phyloP scores from a whole-genome alignment of 768 basidiomycete species.

The Amanita inopinata region DNA sequence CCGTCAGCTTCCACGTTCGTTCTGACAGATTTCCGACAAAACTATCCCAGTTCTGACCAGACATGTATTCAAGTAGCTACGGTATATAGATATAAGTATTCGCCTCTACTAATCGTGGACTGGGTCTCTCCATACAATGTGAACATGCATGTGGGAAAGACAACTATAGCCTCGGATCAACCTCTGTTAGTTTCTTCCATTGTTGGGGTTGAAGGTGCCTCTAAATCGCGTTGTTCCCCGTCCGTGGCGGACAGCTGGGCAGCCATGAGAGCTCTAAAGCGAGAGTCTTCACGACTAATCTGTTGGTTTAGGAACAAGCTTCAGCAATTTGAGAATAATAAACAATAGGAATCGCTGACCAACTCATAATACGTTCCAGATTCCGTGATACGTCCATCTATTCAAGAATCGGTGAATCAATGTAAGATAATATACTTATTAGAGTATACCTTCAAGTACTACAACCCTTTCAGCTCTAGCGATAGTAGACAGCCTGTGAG shows the following conservation, averaged over 20 bases:
- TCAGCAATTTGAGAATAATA: neutral
- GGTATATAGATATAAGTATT: neutral
- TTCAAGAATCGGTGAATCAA: neutral
- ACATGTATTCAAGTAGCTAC: neutral
- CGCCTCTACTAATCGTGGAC: no score
- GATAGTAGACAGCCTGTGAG: constrained; percentile 84
- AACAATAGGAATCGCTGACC: constrained; percentile 28
- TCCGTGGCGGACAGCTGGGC: constrained; percentile 62
- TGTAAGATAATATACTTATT: neutral
- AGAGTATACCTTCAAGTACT: constrained; percentile 67
- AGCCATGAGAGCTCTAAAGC: constrained; percentile 84
- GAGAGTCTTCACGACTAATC: constrained; percentile 60
- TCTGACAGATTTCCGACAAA: no score
- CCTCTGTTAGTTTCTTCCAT: no score
- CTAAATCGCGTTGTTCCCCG: no score
- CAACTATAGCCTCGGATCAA: no score
- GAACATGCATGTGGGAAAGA: no score
- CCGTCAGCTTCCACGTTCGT: neutral
- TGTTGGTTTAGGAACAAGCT: constrained; percentile 17
- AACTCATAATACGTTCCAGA: constrained; percentile 74
- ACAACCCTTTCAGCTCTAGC: constrained; percentile 85
- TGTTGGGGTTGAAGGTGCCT: no score
- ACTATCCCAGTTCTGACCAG: neutral
- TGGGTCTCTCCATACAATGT: no score
- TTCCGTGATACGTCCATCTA: constrained; percentile 74